Percentiles rank a stretch among this genome's conserved stretches.
phyloP scores from a whole-genome alignment of 2,329 filamentous ascomycete species.

The Ophiocordyceps polyrhachis-furcata region DNA sequence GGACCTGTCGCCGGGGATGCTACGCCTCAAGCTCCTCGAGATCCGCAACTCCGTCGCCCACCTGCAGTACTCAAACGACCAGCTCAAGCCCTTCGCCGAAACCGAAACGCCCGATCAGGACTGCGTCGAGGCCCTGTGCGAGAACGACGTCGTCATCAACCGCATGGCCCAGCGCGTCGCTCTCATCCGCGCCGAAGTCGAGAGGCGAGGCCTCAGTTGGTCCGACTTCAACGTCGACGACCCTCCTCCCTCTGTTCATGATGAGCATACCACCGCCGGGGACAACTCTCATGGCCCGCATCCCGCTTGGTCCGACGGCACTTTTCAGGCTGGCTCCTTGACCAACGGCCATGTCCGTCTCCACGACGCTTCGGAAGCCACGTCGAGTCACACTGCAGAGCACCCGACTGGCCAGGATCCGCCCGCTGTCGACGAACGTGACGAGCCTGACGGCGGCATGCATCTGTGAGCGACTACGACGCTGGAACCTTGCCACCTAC shows the following conservation, averaged over 20 bases:
- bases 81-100: slow-evolving; percentile 50
- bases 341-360: slow-evolving; percentile 29
- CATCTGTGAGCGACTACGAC: slow-evolving; percentile 27
- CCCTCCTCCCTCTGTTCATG: slow-evolving; percentile 13
- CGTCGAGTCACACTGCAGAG: not conserved
- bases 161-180: slow-evolving; percentile 48
- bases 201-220: slow-evolving; percentile 37
- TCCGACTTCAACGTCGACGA: slow-evolving; percentile 27
- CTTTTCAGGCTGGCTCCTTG: slow-evolving; percentile 41
- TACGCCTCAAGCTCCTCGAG: slow-evolving; percentile 59
- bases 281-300: slow-evolving; percentile 9
- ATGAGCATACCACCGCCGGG: slow-evolving; percentile 18
- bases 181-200: slow-evolving; percentile 46
- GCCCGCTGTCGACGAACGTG: slow-evolving; percentile 16
- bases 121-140: slow-evolving; percentile 54
- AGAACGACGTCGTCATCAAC: slow-evolving; percentile 51
- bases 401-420: not conserved
- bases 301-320: slow-evolving; percentile 42
- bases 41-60: slow-evolving; percentile 58
- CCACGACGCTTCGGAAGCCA: not conserved
- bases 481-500: not conserved
- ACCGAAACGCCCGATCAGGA: slow-evolving; percentile 36
- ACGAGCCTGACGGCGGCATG: slow-evolving; percentile 35
- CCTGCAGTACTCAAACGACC: slow-evolving; percentile 54
- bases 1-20: slow-evolving; percentile 44